phyloP scores from a whole-genome alignment of 495 filamentous ascomycete species.

The Lasiosphaeriaceae sp. region DNA sequence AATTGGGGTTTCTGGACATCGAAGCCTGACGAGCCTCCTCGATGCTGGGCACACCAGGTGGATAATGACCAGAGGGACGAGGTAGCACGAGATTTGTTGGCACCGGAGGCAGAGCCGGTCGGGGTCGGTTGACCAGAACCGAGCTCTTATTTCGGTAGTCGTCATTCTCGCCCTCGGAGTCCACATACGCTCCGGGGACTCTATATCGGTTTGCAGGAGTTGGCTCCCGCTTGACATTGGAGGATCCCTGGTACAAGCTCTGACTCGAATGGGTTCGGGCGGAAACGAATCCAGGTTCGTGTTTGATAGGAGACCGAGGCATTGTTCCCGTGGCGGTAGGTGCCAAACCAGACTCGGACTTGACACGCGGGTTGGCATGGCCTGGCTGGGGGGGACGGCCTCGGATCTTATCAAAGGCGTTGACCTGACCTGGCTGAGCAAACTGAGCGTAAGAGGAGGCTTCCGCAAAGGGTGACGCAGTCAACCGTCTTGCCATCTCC shows the following conservation, averaged over 20 bases:
- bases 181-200: constrained; percentile 13
- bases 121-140: neutral
- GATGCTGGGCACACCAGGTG: neutral
- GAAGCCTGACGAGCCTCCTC: neutral
- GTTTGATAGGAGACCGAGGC: constrained; percentile 1
- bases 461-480: constrained; percentile 1
- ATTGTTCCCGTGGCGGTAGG: neutral
- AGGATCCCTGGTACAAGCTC: neutral
- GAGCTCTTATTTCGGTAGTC: neutral
- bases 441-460: neutral
- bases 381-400: constrained; percentile 5
- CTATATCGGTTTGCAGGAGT: neutral
- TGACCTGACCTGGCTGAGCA: neutral
- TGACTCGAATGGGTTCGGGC: neutral
- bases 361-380: neutral
- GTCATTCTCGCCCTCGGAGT: constrained; percentile 10
- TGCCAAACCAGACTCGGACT: neutral
- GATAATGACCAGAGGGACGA: neutral
- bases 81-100: neutral
- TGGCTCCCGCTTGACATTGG: neutral
- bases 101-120: neutral
- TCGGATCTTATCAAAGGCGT: constrained; percentile 12
- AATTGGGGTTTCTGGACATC: neutral
- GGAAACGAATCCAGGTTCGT: neutral
- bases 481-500: constrained; percentile 11